Conservation (phyloP, 2,329 filamentous ascomycete genomes). For the Cordyceps cicadae region DNA sequence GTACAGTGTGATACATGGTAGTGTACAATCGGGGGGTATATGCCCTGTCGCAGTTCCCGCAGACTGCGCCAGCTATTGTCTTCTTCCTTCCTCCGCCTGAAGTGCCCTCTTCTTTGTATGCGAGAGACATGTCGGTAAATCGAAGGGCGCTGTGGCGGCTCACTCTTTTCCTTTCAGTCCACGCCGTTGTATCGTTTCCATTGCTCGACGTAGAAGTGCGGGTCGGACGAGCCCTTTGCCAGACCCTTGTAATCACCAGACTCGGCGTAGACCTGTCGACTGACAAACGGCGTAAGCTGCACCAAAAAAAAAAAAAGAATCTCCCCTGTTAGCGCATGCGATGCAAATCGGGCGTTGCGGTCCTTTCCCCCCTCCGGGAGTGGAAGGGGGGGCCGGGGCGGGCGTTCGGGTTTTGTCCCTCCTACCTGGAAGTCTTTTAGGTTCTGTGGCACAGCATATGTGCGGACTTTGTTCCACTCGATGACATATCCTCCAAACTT, state of each 20-base stretch:
- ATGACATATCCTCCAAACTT: constrained; percentile 77
- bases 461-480: constrained; percentile 81
- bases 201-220: constrained; percentile 52
- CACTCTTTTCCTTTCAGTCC: constrained; percentile 34
- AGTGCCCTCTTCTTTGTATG: neutral
- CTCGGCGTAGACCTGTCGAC: constrained; percentile 45
- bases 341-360: no score
- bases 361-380: no score
- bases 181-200: constrained; percentile 63
- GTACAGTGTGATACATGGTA: constrained; percentile 1
- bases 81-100: neutral
- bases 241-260: constrained; percentile 47
- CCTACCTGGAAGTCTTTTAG: constrained; percentile 65
- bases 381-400: no score
- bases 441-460: constrained; percentile 70
- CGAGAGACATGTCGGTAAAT: neutral
- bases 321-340: neutral
- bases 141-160: neutral
- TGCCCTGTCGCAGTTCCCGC: constrained; percentile 17
- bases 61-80: neutral
- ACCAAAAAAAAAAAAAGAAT: no score
- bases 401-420: neutral
- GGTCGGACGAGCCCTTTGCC: constrained; percentile 48
- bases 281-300: constrained; percentile 75
- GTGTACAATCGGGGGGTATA: constrained; percentile 8